Percentiles rank a stretch among this genome's conserved stretches.
Evolutionary conservation across 352 stramenopile species (phyloP).

Genomic region (Phytophthora ohioensis): DNA sequence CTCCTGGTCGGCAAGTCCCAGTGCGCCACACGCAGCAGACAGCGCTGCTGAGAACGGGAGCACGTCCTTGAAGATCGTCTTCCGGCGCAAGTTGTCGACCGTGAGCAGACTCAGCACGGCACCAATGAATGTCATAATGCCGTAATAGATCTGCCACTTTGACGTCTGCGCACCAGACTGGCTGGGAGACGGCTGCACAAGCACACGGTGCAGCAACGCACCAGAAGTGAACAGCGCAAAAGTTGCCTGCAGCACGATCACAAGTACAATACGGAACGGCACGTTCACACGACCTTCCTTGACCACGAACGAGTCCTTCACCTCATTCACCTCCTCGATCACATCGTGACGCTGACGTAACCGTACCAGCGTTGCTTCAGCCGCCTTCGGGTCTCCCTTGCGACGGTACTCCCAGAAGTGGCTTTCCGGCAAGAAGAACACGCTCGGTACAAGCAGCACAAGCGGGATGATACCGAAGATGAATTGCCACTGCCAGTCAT

Average conservation of each 20-base stretch:
- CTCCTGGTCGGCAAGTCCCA: slow-evolving; percentile 59
- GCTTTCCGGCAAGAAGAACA: slow-evolving; percentile 79
- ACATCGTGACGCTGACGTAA: slow-evolving; percentile 89
- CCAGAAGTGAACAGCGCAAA: slow-evolving; percentile 80
- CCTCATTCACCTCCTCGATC: slow-evolving; percentile 73
- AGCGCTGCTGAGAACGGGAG: slow-evolving; percentile 73
- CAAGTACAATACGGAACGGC: slow-evolving; percentile 70
- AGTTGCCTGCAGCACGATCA: slow-evolving; percentile 67
- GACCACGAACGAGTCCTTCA: slow-evolving; percentile 73
- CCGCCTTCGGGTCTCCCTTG: slow-evolving; percentile 65
- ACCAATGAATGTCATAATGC: slow-evolving; percentile 76
- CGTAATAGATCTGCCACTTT: slow-evolving; percentile 85
- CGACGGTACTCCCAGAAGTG: slow-evolving; percentile 83
- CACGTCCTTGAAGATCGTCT: slow-evolving; percentile 91
- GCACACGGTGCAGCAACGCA: slow-evolving; percentile 68
- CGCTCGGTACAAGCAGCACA: slow-evolving; percentile 61
- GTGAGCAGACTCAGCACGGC: slow-evolving; percentile 75
- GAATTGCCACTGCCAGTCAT: slow-evolving; percentile 87
- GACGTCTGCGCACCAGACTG: slow-evolving; percentile 67
- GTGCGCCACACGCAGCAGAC: slow-evolving; percentile 63
- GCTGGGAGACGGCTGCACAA: slow-evolving; percentile 58
- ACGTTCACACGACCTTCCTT: slow-evolving; percentile 76
- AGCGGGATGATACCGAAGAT: slow-evolving; percentile 78
- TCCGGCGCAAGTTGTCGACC: slow-evolving; percentile 87
- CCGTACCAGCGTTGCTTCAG: slow-evolving; percentile 67